These are phyloP conservation scores for Persicaria maculosa DNA, from an alignment of 148 eudicot genomes.

Conservation along the genomic window DNA sequence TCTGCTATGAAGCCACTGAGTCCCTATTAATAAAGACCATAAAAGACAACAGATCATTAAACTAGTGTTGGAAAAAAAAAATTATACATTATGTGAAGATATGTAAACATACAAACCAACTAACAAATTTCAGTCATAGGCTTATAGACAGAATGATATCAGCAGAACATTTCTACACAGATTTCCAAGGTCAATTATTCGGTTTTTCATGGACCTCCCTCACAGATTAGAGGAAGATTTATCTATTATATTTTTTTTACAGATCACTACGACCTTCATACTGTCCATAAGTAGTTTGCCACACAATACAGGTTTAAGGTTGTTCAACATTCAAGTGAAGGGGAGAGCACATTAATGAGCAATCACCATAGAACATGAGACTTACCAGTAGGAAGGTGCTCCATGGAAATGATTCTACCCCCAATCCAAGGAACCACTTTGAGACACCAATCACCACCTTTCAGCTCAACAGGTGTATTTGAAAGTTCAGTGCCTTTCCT, in stretches of 20 bases:
- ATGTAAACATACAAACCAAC: neutral
- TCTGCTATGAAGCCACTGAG: conserved; percentile 98
- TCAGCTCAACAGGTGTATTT: conserved; percentile 61
- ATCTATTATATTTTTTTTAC: neutral
- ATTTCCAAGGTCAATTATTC: neutral
- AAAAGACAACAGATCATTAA: neutral
- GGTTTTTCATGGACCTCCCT: neutral
- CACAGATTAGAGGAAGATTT: neutral
- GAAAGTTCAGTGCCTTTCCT: conserved; percentile 81
- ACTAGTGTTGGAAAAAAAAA: neutral
- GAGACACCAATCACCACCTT: conserved; percentile 80
- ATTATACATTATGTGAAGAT: neutral
- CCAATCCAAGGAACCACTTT: conserved; percentile 99
- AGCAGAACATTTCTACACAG: neutral
- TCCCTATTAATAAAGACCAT: conserved; percentile 39
- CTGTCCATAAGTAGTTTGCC: too few species aligned
- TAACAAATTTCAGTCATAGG: neutral
- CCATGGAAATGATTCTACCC: conserved; percentile 93
- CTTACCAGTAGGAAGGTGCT: conserved; percentile 87
- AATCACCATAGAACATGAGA: conserved; percentile 9
- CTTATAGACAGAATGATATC: neutral
- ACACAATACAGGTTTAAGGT: neutral
- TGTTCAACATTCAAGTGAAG: neutral
- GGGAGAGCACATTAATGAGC: neutral
- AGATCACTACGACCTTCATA: neutral